Conservation (phyloP, 768 basidiomycete genomes). For the Mrakia gelida region DNA sequence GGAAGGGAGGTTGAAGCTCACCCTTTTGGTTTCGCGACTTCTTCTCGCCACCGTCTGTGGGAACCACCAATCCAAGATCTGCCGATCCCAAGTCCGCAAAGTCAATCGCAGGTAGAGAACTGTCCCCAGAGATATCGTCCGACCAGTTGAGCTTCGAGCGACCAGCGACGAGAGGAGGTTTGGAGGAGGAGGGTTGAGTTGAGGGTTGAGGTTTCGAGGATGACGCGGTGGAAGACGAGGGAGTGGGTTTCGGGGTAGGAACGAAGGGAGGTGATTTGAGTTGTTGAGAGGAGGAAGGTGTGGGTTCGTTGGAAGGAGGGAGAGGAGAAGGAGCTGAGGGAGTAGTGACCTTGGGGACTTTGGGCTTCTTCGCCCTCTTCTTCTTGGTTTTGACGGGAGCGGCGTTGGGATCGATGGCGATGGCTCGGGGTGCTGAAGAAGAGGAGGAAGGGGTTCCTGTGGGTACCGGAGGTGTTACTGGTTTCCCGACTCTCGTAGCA, state of each 20-base stretch:
- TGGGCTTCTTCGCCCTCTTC: slow-evolving; percentile 14
- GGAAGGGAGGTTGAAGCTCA: neutral
- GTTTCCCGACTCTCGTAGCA: neutral
- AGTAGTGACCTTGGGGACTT: slow-evolving; percentile 8
- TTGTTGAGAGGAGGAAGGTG: neutral
- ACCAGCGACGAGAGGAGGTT: neutral
- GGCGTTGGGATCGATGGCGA: neutral
- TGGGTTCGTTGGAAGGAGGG: neutral
- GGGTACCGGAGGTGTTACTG: neutral
- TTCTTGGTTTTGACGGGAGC: neutral
- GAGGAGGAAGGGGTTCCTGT: neutral
- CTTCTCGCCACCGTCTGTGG: neutral
- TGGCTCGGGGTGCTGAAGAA: neutral
- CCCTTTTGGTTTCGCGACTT: neutral
- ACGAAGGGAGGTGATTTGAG: neutral
- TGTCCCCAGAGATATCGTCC: neutral
- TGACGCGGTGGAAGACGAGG: neutral
- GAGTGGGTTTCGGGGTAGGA: neutral
- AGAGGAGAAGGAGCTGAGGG: neutral
- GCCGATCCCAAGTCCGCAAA: neutral
- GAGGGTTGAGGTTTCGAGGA: neutral
- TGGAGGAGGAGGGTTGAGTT: neutral
- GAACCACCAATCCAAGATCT: neutral
- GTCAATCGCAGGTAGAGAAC: neutral
- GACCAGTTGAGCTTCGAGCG: slow-evolving; percentile 3